Conservation (phyloP, 2,329 filamentous ascomycete genomes). For the Exophiala sp. region DNA sequence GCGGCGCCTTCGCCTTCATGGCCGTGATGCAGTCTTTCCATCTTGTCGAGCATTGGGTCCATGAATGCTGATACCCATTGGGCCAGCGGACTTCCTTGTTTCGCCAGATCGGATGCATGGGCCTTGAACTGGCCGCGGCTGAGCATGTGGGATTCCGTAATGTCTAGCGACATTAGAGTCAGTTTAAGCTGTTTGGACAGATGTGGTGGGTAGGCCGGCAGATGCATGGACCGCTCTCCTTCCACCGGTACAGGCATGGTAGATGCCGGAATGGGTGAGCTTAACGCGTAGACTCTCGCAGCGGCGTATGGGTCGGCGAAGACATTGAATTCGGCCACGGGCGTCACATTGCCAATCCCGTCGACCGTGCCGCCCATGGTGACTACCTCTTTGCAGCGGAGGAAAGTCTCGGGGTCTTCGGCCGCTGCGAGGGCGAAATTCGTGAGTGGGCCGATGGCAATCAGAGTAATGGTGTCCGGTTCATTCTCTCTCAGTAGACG, state of each 20-base stretch:
- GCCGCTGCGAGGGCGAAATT: conserved; percentile 85
- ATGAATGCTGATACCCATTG: conserved; percentile 69
- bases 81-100: conserved; percentile 59
- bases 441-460: conserved; percentile 86
- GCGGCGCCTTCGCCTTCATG: conserved; percentile 46
- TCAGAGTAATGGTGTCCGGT: conserved; percentile 76
- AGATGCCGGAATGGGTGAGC: conserved; percentile 63
- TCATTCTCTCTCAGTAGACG: conserved; percentile 76
- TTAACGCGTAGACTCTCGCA: conserved; percentile 70
- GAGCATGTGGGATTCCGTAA: conserved; percentile 66
- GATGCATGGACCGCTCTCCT: conserved; percentile 34
- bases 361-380: conserved; percentile 91
- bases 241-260: conserved; percentile 66
- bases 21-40: conserved; percentile 56
- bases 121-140: conserved; percentile 54
- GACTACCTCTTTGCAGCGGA: conserved; percentile 81
- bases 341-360: conserved; percentile 71
- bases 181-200: conserved; percentile 61
- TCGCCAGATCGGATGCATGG: conserved; percentile 51
- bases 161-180: conserved; percentile 68
- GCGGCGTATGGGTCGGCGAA: conserved; percentile 79
- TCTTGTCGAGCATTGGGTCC: conserved; percentile 62
- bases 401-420: conserved; percentile 80
- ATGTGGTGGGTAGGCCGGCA: conserved; percentile 58
- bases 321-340: conserved; percentile 89